phyloP scores from a whole-genome alignment of 148 eudicot species.

The Rhododendron ferrugineum region DNA sequence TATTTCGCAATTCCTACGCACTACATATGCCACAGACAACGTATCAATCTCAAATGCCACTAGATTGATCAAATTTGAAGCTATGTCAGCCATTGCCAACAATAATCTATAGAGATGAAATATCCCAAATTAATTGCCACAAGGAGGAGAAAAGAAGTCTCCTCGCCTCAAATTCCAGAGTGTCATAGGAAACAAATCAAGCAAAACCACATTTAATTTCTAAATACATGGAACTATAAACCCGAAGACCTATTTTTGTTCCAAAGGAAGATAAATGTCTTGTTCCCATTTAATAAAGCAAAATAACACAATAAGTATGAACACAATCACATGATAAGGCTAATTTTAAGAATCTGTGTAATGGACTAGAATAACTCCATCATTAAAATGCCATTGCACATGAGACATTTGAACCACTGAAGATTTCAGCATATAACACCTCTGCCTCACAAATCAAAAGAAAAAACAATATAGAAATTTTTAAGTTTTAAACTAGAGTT shows the following conservation, averaged over 20 bases:
- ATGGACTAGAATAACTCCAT: not conserved
- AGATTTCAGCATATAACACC: not conserved
- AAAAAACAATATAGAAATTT: not conserved
- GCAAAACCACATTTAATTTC: not conserved
- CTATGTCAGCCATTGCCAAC: not conserved
- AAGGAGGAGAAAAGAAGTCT: not conserved
- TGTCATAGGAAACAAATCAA: not conserved
- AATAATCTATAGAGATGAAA: not conserved
- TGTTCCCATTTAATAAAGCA: not conserved
- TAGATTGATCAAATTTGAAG: not conserved
- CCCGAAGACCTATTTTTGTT: not conserved
- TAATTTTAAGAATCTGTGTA: not conserved
- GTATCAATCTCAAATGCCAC: not conserved
- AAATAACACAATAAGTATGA: not conserved
- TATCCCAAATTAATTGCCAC: not conserved
- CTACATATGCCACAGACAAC: not conserved
- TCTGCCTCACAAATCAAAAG: not conserved
- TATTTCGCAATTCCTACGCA: not conserved
- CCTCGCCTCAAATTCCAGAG: not conserved
- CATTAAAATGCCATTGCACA: not conserved
- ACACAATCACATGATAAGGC: not conserved
- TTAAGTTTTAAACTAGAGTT: not conserved
- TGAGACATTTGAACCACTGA: not conserved
- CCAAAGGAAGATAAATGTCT: not conserved
- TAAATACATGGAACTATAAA: not conserved